Evolutionary conservation across 169 alveolate genomes (phyloP), one percentile per base, ranked within the genome.

Genomic region (Neospora caninum): DNA sequence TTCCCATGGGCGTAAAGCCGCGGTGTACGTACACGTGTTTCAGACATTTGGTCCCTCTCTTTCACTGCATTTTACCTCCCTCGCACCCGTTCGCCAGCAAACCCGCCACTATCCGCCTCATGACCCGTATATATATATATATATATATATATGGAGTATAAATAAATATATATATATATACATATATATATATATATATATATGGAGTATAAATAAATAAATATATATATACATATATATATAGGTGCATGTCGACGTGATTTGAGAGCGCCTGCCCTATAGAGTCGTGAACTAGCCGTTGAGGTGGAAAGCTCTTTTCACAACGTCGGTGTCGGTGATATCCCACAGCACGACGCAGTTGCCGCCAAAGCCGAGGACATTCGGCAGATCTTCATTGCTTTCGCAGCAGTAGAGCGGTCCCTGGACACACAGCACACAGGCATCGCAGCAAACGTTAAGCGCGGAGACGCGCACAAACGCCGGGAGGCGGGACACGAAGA

Each of bases 371-470:
- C 92, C 92, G 54, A 92, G 49, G 22, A 92, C 78, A 0, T 78
- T 54, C 18, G 80, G 88, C 20, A 49, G 42, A 18, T 92, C 94
- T 36, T 64, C 88, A 86, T 88, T 92, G 42, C 82, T 58, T 6
- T 80, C 45, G 78, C 94, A 92, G 92, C 94, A 80, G 78, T 69
- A 92, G 16, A 92, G 94, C 0, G 92, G 92, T 10, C 94, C 94
- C 94, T 92, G 92, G 20, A 41, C 0, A 49, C 41, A 69, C 43
- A 73, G 41, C 86, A 73, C 43, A 27, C 34, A 73, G 29, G 86
- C 43, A n/a, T 16, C 18, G 73, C 18, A 78, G 86, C 2, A 78
- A 22, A 78, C 41, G 31, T 1, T 10, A 9, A 64, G 31, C 73
- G n/a, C 34, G 31, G 73, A 49, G 58, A 49, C 58, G 22, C 58